Percentiles rank a stretch among this genome's conserved stretches.
Conservation (phyloP, 305 asterid species). For the Fraxinus platypoda region DNA sequence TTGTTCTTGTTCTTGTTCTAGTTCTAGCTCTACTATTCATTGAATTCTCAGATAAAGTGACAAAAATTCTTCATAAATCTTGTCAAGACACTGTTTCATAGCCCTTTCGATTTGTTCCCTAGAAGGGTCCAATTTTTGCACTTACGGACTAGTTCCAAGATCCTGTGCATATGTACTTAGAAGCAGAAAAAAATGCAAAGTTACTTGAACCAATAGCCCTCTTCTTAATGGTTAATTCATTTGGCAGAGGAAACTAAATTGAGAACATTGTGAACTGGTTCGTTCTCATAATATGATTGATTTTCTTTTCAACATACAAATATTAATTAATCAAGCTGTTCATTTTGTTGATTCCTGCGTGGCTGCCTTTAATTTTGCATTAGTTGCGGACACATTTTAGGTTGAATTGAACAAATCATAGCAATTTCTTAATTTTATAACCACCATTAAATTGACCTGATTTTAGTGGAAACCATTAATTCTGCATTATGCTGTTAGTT, state of each 20-base stretch:
- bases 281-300: neutral
- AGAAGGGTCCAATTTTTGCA: neutral
- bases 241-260: neutral
- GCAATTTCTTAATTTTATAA: neutral
- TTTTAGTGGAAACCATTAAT: neutral
- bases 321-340: neutral
- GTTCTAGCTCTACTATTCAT: neutral
- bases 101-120: neutral
- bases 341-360: neutral
- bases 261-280: neutral
- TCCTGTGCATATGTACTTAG: neutral
- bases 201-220: neutral
- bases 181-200: neutral
- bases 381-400: neutral
- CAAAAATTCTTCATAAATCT: neutral
- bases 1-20: neutral
- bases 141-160: neutral
- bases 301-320: neutral
- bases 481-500: neutral
- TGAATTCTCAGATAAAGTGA: neutral
- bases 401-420: neutral
- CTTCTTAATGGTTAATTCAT: neutral
- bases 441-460: neutral
- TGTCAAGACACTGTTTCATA: neutral
- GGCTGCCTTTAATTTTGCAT: neutral